These are phyloP conservation scores for Lolium rigidum DNA, from an alignment of 176 grass and related monocot genomes.

Conservation along the genomic window DNA sequence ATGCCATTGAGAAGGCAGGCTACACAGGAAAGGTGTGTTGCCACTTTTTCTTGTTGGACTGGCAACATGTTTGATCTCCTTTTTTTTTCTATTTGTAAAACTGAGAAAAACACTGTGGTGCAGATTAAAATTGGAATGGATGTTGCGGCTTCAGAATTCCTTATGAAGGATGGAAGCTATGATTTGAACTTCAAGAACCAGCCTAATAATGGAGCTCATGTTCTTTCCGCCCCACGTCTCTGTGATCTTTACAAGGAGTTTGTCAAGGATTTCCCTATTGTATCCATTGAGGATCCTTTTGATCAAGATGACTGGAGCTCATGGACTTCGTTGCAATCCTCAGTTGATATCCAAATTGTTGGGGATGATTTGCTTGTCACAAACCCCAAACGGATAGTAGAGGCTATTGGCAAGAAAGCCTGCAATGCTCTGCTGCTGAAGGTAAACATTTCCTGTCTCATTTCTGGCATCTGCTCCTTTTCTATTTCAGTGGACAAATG, in stretches of 20 bases:
- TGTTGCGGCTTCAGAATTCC: constrained; percentile 96
- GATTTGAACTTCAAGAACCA: constrained; percentile 97
- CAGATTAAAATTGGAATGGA: constrained; percentile 99
- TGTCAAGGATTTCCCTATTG: constrained; percentile 92
- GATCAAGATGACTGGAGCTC: constrained; percentile 98
- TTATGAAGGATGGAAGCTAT: constrained; percentile 81
- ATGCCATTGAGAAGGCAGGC: constrained; percentile 93
- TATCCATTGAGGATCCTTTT: constrained; percentile 98
- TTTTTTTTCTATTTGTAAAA: constrained; percentile 13
- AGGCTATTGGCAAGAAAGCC: constrained; percentile 87
- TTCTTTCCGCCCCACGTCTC: constrained; percentile 61
- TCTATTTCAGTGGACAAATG: background rate
- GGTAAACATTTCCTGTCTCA: constrained; percentile 48
- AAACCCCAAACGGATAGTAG: constrained; percentile 88
- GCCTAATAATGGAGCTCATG: constrained; percentile 82
- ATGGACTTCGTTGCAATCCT: constrained; percentile 80
- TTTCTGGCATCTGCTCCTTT: background rate
- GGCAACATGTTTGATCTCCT: background rate
- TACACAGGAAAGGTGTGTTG: constrained; percentile 79
- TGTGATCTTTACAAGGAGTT: constrained; percentile 86
- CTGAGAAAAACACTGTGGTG: constrained; percentile 26
- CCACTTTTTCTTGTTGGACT: constrained; percentile 9
- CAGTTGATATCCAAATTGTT: constrained; percentile 92
- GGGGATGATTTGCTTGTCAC: constrained; percentile 98
- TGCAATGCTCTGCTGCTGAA: constrained; percentile 95